phyloP scores from a whole-genome alignment of 139 green algal species.

The Mychonastes homosphaera region DNA sequence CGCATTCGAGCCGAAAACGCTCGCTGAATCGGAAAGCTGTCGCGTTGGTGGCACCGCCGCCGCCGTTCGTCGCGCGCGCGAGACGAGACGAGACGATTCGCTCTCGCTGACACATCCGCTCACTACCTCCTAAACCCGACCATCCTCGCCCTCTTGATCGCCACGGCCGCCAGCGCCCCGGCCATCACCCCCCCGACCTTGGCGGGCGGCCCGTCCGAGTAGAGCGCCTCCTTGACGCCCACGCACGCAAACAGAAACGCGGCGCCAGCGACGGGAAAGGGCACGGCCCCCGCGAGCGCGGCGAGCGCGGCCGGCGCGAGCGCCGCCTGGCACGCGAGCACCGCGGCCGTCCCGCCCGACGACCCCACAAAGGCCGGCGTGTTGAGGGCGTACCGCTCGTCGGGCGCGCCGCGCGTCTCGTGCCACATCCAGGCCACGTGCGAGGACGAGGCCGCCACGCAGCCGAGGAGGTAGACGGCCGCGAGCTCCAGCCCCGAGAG shows the following conservation, averaged over 20 bases:
- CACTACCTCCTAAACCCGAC: too few species aligned
- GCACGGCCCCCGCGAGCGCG: constrained; percentile 2
- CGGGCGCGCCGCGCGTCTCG: constrained; percentile 7
- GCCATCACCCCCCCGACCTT: not conserved
- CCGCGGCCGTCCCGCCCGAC: constrained; percentile 13
- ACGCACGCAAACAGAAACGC: constrained; percentile 6
- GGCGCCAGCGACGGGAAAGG: constrained; percentile 6
- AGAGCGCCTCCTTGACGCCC: not conserved
- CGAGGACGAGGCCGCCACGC: not conserved
- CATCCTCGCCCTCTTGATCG: too few species aligned
- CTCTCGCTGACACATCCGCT: too few species aligned
- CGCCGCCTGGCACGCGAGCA: constrained; percentile 11
- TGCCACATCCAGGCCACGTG: constrained; percentile 12
- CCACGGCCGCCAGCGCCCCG: not conserved
- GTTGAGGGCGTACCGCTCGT: constrained; percentile 14
- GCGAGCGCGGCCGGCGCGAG: constrained; percentile 10
- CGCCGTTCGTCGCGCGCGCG: too few species aligned
- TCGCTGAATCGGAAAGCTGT: too few species aligned
- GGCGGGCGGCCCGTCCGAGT: too few species aligned
- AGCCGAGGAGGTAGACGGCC: constrained; percentile 6
- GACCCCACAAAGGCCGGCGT: constrained; percentile 15
- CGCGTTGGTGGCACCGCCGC: too few species aligned
- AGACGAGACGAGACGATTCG: too few species aligned
- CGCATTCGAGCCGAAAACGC: too few species aligned
- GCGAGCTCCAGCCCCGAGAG: constrained; percentile 1